A percentile compares a stretch with the other conserved stretches of the same genome.
phyloP scores from a whole-genome alignment of 768 basidiomycete genomes.

The Boletus rubropictus region DNA sequence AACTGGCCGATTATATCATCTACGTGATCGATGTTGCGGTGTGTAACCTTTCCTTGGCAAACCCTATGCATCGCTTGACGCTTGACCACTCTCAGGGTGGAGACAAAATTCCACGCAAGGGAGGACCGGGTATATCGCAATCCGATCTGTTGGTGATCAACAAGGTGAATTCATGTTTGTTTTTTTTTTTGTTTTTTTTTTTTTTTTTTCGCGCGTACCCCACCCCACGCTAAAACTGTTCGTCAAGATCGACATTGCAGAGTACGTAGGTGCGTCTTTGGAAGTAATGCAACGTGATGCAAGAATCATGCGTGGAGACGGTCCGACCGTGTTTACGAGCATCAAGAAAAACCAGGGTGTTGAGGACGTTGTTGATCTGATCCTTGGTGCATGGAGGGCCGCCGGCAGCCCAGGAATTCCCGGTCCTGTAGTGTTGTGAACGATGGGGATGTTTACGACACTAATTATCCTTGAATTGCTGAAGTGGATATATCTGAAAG shows the following conservation, averaged over 20 bases:
- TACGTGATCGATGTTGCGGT: constrained; percentile 87
- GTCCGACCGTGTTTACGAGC: constrained; percentile 88
- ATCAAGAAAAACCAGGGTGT: constrained; percentile 76
- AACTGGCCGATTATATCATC: constrained; percentile 96
- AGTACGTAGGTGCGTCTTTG: constrained; percentile 86
- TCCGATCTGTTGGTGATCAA: constrained; percentile 93
- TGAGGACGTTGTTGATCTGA: constrained; percentile 72
- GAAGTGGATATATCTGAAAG: constrained; percentile 4
- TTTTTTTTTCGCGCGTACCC: background rate
- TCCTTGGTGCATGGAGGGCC: constrained; percentile 84
- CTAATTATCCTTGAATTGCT: constrained; percentile 1
- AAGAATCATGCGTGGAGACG: constrained; percentile 88
- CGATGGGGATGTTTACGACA: constrained; percentile 3
- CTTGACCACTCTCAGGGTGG: constrained; percentile 59
- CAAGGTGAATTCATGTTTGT: constrained; percentile 50
- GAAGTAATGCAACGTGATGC: constrained; percentile 94
- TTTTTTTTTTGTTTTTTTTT: constrained; percentile 6
- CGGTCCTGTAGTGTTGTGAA: constrained; percentile 32
- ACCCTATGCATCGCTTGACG: constrained; percentile 1
- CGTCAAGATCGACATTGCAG: constrained; percentile 83
- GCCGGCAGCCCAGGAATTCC: constrained; percentile 68
- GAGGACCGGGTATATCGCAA: constrained; percentile 95
- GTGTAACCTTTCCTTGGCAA: constrained; percentile 18
- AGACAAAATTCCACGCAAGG: constrained; percentile 97
- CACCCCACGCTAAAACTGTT: background rate